These are phyloP conservation scores for Cunninghamia lanceolata DNA, from an alignment of 75 land plant genomes.

Conservation along the genomic window DNA sequence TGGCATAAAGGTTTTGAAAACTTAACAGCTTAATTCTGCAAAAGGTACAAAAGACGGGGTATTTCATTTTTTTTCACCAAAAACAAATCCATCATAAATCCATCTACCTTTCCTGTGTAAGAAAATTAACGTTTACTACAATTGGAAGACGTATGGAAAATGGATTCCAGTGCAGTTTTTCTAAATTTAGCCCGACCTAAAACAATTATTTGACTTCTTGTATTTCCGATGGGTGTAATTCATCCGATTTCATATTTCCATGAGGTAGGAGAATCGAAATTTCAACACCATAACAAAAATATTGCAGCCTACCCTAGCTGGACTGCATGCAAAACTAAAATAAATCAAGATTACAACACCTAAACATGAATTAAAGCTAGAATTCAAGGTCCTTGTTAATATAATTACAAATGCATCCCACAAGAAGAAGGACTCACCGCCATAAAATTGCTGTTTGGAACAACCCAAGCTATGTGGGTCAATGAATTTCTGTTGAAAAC, in stretches of 20 bases:
- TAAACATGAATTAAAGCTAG: no score
- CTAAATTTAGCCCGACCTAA: neutral
- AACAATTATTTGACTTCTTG: neutral
- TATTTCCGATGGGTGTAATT: neutral
- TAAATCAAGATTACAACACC: no score
- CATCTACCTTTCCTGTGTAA: neutral
- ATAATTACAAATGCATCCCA: no score
- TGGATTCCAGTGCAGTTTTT: neutral
- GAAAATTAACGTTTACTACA: no score
- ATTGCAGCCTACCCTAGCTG: neutral
- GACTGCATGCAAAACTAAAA: no score
- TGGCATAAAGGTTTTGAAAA: neutral
- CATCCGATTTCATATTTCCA: neutral
- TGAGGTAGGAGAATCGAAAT: no score
- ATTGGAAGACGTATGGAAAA: no score
- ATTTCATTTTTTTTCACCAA: neutral
- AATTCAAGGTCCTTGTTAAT: no score
- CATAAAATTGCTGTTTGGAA: neutral
- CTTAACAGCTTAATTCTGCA: neutral
- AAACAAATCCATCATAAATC: neutral
- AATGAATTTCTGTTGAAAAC: neutral
- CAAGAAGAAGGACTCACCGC: neutral
- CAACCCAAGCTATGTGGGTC: neutral
- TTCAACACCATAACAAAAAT: neutral
- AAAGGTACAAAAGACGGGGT: neutral